Evolutionary conservation across 2,329 filamentous ascomycete species (phyloP).

Genomic region (Fonsecaea pedrosoi): DNA sequence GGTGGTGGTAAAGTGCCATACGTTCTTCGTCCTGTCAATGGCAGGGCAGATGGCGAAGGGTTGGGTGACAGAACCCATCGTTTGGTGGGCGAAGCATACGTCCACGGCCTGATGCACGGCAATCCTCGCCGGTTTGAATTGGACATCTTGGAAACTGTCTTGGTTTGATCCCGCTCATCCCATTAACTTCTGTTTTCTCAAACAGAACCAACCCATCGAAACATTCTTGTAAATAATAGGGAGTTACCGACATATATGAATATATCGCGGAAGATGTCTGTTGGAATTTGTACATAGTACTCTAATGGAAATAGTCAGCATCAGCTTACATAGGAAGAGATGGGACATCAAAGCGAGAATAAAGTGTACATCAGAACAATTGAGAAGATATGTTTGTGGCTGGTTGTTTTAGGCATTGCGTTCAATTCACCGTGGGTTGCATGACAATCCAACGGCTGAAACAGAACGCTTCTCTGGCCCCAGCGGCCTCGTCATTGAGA

Average conservation of each 20-base stretch:
- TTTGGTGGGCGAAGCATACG: conserved; percentile 26
- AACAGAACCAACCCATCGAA: not conserved
- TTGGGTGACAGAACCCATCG: conserved; percentile 6
- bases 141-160: conserved; percentile 15
- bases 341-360: not conserved
- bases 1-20: conserved; percentile 25
- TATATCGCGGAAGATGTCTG: not conserved
- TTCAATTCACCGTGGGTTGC: conserved; percentile 23
- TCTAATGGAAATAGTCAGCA: conserved; percentile 14
- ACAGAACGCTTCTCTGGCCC: conserved; percentile 35
- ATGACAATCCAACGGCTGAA: conserved; percentile 18
- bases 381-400: conserved; percentile 35
- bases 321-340: not conserved
- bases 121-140: conserved; percentile 14
- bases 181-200: not conserved
- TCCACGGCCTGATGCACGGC: conserved; percentile 26
- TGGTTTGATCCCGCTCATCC: conserved; percentile 10
- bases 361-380: conserved; percentile 26
- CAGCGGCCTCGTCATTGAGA: conserved; percentile 37
- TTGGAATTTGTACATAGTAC: not conserved
- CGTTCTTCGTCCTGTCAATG: conserved; percentile 16
- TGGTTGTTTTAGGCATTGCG: conserved; percentile 36
- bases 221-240: not conserved
- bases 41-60: not conserved
- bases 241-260: not conserved